Conservation (phyloP, 768 basidiomycete species). For the Rhizopogon roseolus region DNA sequence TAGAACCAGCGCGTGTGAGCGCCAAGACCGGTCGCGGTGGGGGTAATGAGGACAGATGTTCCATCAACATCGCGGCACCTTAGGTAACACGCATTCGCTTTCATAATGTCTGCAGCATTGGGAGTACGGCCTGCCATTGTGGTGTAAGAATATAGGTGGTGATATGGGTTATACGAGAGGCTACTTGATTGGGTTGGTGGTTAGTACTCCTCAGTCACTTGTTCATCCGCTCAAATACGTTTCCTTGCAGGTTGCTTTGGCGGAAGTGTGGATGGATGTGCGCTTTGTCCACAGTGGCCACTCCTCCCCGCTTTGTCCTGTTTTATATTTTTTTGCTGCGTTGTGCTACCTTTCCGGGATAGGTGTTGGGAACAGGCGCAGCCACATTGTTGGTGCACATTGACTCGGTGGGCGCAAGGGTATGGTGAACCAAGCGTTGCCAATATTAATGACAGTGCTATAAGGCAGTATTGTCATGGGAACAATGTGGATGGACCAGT, state of each 20-base stretch:
- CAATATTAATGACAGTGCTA: neutral
- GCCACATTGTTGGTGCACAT: conserved; percentile 9
- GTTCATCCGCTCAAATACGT: conserved; percentile 19
- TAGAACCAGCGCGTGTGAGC: conserved; percentile 8
- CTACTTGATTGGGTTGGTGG: neutral
- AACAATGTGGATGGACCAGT: neutral
- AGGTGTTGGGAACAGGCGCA: conserved; percentile 9
- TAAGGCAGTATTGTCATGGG: neutral
- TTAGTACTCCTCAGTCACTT: neutral
- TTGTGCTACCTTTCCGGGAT: conserved; percentile 15
- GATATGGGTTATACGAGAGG: neutral
- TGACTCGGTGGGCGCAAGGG: conserved; percentile 15
- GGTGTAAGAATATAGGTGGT: neutral
- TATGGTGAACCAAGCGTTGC: neutral
- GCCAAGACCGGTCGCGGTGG: conserved; percentile 9
- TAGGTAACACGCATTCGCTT: neutral
- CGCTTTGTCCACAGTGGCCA: conserved; percentile 6
- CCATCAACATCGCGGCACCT: conserved; percentile 11
- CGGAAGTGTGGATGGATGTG: conserved; percentile 10
- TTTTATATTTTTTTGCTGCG: neutral
- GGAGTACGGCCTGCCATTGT: conserved; percentile 6
- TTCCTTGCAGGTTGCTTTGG: conserved; percentile 13
- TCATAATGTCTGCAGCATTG: neutral
- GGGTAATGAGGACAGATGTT: conserved; percentile 4
- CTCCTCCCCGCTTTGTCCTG: conserved; percentile 19